phyloP scores from a whole-genome alignment of 331 rosid genomes.

The Prunus yedoensis region DNA sequence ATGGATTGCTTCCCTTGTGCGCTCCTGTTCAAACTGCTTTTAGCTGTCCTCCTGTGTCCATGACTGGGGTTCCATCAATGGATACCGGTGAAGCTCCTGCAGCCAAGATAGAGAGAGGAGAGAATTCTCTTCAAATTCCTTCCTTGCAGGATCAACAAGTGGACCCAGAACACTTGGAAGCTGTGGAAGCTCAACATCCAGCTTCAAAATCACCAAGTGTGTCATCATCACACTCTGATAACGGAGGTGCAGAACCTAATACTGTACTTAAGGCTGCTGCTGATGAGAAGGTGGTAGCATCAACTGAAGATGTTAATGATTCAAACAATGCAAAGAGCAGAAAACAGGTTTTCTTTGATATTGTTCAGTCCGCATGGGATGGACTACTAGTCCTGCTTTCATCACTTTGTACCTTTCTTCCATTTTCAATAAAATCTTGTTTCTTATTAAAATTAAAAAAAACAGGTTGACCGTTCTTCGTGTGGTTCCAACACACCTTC shows the following conservation, averaged over 20 bases:
- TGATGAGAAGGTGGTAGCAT: conserved; percentile 44
- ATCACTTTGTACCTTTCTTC: background rate
- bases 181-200: conserved; percentile 52
- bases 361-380: background rate
- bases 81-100: conserved; percentile 43
- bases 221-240: conserved; percentile 55
- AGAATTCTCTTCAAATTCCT: conserved; percentile 44
- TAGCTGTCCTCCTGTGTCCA: conserved; percentile 49
- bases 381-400: conserved; percentile 1
- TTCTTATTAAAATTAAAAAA: background rate
- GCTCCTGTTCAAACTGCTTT: conserved; percentile 69
- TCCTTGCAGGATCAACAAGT: conserved; percentile 46
- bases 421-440: background rate
- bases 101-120: conserved; percentile 41
- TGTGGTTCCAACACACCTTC: conserved; percentile 94
- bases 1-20: conserved; percentile 85
- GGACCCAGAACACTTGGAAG: conserved; percentile 51
- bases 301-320: conserved; percentile 63
- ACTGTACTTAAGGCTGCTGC: conserved; percentile 41
- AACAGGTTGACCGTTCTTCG: conserved; percentile 77
- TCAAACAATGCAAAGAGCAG: conserved; percentile 17
- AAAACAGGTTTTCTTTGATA: background rate
- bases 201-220: conserved; percentile 52
- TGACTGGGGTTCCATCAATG: conserved; percentile 41
- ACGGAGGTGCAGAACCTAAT: conserved; percentile 55